Conservation (phyloP, 2,329 filamentous ascomycete species). For the Diaporthe helianthi region DNA sequence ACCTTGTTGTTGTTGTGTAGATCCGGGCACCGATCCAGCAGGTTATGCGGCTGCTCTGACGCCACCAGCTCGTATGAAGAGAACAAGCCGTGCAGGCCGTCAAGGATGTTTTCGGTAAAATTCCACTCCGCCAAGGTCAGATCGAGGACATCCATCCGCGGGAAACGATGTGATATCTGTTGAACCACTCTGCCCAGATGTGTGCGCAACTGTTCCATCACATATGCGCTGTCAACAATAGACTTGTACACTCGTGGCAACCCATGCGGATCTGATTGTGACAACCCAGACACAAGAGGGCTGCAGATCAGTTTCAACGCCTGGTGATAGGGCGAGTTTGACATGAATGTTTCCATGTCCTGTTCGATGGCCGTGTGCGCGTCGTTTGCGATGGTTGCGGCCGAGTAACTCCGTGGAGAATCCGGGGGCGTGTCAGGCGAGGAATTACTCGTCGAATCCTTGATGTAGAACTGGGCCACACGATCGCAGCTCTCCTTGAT, state of each 20-base stretch:
- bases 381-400: too few species aligned
- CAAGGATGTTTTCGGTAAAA: conserved; percentile 44
- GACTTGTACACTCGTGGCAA: conserved; percentile 39
- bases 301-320: conserved; percentile 42
- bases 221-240: conserved; percentile 43
- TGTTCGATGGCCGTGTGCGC: conserved; percentile 39
- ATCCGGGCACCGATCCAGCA: conserved; percentile 34
- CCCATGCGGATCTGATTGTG: conserved; percentile 35
- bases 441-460: not conserved
- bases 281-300: conserved; percentile 35
- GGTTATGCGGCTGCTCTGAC: conserved; percentile 34
- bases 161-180: conserved; percentile 50
- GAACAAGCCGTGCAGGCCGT: conserved; percentile 43
- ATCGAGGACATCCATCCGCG: conserved; percentile 49
- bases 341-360: conserved; percentile 43
- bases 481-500: conserved; percentile 47
- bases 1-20: conserved; percentile 35
- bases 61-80: conserved; percentile 41
- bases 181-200: conserved; percentile 45
- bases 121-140: conserved; percentile 43
- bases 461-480: conserved; percentile 44
- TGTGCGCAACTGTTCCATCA: conserved; percentile 42
- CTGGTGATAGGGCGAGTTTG: conserved; percentile 42
- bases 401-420: not conserved
- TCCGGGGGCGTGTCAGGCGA: conserved; percentile 16